Conservation (phyloP, 139 green algal genomes). For the Chlorella sp. region DNA sequence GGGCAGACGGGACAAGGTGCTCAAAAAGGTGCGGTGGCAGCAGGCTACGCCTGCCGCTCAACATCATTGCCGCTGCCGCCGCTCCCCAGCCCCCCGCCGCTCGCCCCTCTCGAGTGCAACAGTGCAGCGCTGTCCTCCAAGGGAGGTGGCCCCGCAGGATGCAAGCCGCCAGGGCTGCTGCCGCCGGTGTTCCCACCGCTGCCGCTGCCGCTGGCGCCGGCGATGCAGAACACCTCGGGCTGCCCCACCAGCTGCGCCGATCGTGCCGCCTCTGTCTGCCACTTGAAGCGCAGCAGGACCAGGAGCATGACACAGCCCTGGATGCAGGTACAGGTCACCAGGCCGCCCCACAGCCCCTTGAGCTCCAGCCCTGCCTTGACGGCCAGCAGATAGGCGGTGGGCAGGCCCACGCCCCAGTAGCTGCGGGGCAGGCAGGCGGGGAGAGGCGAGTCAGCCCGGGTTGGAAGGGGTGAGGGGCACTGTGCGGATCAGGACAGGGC, state of each 20-base stretch:
- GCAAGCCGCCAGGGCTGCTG: not conserved
- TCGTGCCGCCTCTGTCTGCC: not conserved
- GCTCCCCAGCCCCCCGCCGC: no score
- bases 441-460: no score
- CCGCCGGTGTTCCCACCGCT: no score
- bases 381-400: conserved; percentile 59
- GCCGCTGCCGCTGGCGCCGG: not conserved
- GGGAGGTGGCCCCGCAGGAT: not conserved
- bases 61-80: not conserved
- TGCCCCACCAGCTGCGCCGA: not conserved
- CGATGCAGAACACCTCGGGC: no score
- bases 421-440: no score
- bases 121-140: not conserved
- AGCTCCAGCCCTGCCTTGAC: conserved; percentile 51
- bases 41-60: not conserved
- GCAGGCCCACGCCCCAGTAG: conserved; percentile 69
- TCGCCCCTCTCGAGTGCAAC: not conserved
- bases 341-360: conserved; percentile 66
- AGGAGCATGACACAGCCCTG: conserved; percentile 6
- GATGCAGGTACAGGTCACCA: conserved; percentile 33
- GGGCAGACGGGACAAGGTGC: not conserved
- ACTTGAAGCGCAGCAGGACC: conserved; percentile 16
- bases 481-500: no score
- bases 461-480: no score
- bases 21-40: no score